These are phyloP conservation scores for Vinca minor DNA, from an alignment of 257 asterid genomes.

Conservation along the genomic window DNA sequence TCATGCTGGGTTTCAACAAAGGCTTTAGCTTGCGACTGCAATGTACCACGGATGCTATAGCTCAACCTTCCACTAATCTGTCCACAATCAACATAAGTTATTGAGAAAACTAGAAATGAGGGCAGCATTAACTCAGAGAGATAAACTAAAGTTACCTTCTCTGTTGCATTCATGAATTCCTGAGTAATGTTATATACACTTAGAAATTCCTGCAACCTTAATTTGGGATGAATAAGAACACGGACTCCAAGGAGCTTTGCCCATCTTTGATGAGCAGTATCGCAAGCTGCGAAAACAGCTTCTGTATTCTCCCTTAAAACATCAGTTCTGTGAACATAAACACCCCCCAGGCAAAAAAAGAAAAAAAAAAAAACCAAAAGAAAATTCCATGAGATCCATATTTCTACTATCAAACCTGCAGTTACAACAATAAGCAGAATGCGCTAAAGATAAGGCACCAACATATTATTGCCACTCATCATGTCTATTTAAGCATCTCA, in stretches of 20 bases:
- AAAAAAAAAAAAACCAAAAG: background rate
- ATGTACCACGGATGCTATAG: constrained; percentile 89
- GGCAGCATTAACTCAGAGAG: constrained; percentile 10
- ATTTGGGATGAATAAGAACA: constrained; percentile 73
- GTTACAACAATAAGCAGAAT: background rate
- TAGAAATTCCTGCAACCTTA: constrained; percentile 79
- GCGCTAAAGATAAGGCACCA: background rate
- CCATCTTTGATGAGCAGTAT: constrained; percentile 99
- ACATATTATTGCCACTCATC: background rate
- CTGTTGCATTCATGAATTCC: constrained; percentile 85
- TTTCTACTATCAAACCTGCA: background rate
- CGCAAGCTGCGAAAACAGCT: constrained; percentile 96
- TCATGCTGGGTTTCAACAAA: constrained; percentile 92
- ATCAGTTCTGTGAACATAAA: constrained; percentile 63
- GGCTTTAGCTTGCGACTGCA: constrained; percentile 93
- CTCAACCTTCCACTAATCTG: constrained; percentile 99
- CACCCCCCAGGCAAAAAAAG: background rate
- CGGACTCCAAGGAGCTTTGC: constrained; percentile 97
- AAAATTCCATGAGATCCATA: background rate
- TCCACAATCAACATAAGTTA: constrained; percentile 32
- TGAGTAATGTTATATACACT: constrained; percentile 76
- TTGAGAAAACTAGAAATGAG: constrained; percentile 9
- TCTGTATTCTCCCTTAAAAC: constrained; percentile 91
- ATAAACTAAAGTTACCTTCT: constrained; percentile 51
- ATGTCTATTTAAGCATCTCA: background rate